These are phyloP conservation scores for Klebsormidium nitens DNA, from an alignment of 139 green algal genomes.

Conservation along the genomic window DNA sequence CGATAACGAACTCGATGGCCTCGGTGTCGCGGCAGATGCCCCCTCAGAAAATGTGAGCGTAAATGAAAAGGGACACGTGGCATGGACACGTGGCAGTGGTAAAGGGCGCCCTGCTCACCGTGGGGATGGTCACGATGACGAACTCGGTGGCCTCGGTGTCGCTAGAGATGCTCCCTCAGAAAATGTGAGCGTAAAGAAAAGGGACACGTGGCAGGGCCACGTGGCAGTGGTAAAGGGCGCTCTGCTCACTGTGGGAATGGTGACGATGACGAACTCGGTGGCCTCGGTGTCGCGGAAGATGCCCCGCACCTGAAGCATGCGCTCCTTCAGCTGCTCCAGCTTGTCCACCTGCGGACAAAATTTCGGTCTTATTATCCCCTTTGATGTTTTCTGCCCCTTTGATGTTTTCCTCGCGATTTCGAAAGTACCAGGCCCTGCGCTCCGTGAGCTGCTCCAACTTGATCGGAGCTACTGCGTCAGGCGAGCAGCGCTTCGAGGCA, in stretches of 20 bases:
- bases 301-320: constrained; percentile 35
- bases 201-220: no score
- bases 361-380: no score
- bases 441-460: no score
- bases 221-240: no score
- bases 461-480: no score
- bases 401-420: no score
- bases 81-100: no score
- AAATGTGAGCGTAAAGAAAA: no score
- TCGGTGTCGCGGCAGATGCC: constrained; percentile 77
- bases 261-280: constrained; percentile 95
- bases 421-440: no score
- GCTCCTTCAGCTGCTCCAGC: constrained; percentile 51
- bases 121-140: constrained; percentile 83
- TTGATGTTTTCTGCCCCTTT: no score
- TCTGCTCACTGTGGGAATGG: constrained; percentile 81
- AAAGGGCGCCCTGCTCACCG: not conserved
- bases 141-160: constrained; percentile 77
- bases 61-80: not conserved
- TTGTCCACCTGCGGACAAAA: constrained; percentile 58
- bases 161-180: constrained; percentile 74
- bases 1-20: constrained; percentile 91
- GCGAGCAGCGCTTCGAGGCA: no score
- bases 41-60: no score
- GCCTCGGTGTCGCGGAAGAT: constrained; percentile 79